These are phyloP conservation scores for Nigrograna mackinnonii DNA, from an alignment of 2,329 filamentous ascomycete species.

Conservation along the genomic window DNA sequence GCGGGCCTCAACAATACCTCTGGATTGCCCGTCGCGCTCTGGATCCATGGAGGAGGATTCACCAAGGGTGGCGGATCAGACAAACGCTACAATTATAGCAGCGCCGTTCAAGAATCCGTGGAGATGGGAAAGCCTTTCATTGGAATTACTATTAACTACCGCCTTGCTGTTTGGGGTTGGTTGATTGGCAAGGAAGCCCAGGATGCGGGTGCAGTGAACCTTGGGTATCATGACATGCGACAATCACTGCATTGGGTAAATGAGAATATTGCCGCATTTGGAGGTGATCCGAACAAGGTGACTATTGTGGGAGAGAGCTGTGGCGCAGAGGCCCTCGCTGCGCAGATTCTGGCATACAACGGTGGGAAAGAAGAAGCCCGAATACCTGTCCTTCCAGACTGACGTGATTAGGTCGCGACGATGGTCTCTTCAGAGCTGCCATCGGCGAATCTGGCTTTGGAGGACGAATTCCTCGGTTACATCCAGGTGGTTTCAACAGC, in stretches of 20 bases:
- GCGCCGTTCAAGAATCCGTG: slow-evolving; percentile 51
- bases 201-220: slow-evolving; percentile 45
- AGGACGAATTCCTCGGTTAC: slow-evolving; percentile 17
- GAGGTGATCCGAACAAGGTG: slow-evolving; percentile 27
- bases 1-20: slow-evolving; percentile 14
- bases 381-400: too few species aligned
- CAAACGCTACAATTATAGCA: slow-evolving; percentile 62
- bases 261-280: slow-evolving; percentile 46
- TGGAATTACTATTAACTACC: slow-evolving; percentile 29
- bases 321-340: too few species aligned
- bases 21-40: slow-evolving; percentile 45
- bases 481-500: not conserved
- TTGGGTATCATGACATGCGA: slow-evolving; percentile 49
- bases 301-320: slow-evolving; percentile 43
- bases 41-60: slow-evolving; percentile 10
- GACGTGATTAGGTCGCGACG: slow-evolving; percentile 46
- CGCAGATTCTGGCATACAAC: too few species aligned
- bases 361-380: too few species aligned
- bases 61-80: slow-evolving; percentile 41
- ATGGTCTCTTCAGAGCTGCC: slow-evolving; percentile 43
- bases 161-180: slow-evolving; percentile 64
- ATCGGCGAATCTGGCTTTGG: slow-evolving; percentile 46
- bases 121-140: slow-evolving; percentile 21
- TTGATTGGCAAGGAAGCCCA: slow-evolving; percentile 42
- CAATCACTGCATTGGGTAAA: slow-evolving; percentile 50